These are phyloP conservation scores for Fusarium subglutinans DNA, from an alignment of 2,329 filamentous ascomycete species.

Conservation along the genomic window DNA sequence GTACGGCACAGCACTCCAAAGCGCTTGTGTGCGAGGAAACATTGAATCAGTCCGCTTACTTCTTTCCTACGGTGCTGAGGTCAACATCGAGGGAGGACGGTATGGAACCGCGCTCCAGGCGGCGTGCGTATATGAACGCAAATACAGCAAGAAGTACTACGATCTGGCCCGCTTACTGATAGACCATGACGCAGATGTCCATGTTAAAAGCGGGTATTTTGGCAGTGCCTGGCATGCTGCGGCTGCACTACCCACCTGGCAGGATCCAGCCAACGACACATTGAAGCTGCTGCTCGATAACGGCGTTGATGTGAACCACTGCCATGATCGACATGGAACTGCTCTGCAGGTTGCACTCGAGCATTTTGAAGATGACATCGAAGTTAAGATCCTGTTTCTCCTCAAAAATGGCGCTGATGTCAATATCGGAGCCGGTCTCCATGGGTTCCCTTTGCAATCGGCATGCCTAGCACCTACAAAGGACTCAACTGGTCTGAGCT, in stretches of 20 bases:
- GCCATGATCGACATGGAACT: rapidly evolving
- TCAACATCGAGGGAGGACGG: rapidly evolving
- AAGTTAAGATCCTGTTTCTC: not conserved
- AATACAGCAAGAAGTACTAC: rapidly evolving
- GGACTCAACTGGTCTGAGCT: rapidly evolving
- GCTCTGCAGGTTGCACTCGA: not conserved
- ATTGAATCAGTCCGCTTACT: rapidly evolving
- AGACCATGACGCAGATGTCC: not conserved
- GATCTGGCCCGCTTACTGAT: rapidly evolving
- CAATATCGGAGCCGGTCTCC: not conserved
- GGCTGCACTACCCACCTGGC: rapidly evolving
- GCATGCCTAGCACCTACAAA: rapidly evolving
- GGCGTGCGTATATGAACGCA: not conserved
- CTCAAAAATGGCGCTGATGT: not conserved
- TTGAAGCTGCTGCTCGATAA: not conserved
- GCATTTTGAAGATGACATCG: rapidly evolving
- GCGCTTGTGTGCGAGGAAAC: rapidly evolving
- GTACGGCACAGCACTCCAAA: rapidly evolving
- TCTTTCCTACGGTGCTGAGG: rapidly evolving
- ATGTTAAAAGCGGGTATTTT: rapidly evolving
- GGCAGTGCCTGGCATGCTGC: not conserved
- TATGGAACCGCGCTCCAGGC: not conserved
- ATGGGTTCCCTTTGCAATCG: not conserved
- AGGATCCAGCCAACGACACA: rapidly evolving
- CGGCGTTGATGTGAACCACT: not conserved